Evolutionary conservation across 805 yeast species (phyloP).

Genomic region (Candida namnaoensis): DNA sequence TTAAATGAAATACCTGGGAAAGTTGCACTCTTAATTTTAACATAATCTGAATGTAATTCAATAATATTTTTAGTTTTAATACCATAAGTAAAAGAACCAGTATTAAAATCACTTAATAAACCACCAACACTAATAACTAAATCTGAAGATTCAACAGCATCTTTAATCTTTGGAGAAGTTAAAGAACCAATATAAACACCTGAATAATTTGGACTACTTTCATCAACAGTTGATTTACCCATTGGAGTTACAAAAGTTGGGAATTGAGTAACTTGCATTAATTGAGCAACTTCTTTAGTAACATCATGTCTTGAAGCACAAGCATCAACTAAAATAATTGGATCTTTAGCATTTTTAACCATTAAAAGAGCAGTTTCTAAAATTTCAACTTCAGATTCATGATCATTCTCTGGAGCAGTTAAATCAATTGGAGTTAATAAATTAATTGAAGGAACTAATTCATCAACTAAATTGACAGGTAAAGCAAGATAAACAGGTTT

Average conservation of each 20-base stretch:
- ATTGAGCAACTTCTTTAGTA: conserved; percentile 48
- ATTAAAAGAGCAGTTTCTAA: conserved; percentile 41
- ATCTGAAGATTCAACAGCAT: conserved; percentile 67
- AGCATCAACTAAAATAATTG: conserved; percentile 76
- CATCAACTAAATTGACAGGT: conserved; percentile 75
- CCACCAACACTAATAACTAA: conserved; percentile 76
- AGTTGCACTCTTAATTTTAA: conserved; percentile 59
- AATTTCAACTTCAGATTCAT: conserved; percentile 56
- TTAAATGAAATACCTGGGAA: conserved; percentile 72
- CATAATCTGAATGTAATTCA: conserved; percentile 73
- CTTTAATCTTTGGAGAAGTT: conserved; percentile 63
- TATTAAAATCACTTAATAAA: conserved; percentile 79
- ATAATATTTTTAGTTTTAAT: conserved; percentile 68
- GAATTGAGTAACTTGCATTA: conserved; percentile 63
- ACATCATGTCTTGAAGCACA: conserved; percentile 77
- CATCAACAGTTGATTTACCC: conserved; percentile 81
- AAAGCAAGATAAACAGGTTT: conserved; percentile 79
- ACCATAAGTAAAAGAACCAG: conserved; percentile 77
- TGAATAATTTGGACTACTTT: conserved; percentile 63
- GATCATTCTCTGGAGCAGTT: conserved; percentile 46
- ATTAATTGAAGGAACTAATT: conserved; percentile 43
- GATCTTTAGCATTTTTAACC: conserved; percentile 53
- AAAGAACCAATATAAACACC: conserved; percentile 85
- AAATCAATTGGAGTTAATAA: conserved; percentile 62
- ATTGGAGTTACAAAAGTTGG: conserved; percentile 83